Evolutionary conservation across 2,329 filamentous ascomycete species (phyloP).

Genomic region (Aspergillus viridinutans): DNA sequence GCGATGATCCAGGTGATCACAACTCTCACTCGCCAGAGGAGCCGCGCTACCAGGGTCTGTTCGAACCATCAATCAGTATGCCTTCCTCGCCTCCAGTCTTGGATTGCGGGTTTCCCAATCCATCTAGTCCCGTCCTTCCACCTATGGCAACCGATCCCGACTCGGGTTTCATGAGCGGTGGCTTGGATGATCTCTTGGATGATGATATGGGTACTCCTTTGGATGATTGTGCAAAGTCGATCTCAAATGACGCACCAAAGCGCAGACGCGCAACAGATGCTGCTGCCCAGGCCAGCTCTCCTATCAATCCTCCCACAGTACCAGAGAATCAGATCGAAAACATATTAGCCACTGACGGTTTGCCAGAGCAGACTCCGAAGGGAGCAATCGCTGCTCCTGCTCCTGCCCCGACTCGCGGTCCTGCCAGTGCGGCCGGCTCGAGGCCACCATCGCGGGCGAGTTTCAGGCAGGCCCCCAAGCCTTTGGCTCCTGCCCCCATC

Average conservation of each 20-base stretch:
- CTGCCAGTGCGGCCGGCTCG: slow-evolving; percentile 27
- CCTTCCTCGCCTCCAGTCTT: slow-evolving; percentile 86
- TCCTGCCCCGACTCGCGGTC: slow-evolving; percentile 21
- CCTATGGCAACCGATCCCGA: slow-evolving; percentile 57
- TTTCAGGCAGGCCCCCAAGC: slow-evolving; percentile 31
- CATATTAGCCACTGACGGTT: slow-evolving; percentile 16
- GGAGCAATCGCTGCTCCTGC: slow-evolving; percentile 16
- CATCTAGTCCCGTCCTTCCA: slow-evolving; percentile 75
- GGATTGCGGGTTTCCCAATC: slow-evolving; percentile 58
- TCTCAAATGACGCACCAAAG: slow-evolving; percentile 14
- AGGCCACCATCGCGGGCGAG: slow-evolving; percentile 38
- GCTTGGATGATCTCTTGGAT: slow-evolving; percentile 64
- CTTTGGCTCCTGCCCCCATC: slow-evolving; percentile 35
- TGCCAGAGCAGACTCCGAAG: slow-evolving; percentile 17
- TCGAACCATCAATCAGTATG: slow-evolving; percentile 72
- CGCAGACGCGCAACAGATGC: slow-evolving; percentile 20
- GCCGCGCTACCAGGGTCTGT: slow-evolving; percentile 46
- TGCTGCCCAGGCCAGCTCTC: slow-evolving; percentile 24
- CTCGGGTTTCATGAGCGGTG: slow-evolving; percentile 82
- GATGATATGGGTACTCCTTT: slow-evolving; percentile 45
- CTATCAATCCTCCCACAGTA: slow-evolving; percentile 18
- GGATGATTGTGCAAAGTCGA: slow-evolving; percentile 19
- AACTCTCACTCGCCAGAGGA: slow-evolving; percentile 49
- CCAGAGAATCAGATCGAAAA: slow-evolving; percentile 18
- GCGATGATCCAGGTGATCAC: slow-evolving; percentile 42